Base-by-base conservation (phyloP, 2,329 filamentous ascomycete genomes). In the Aciculosporium take region DNA sequence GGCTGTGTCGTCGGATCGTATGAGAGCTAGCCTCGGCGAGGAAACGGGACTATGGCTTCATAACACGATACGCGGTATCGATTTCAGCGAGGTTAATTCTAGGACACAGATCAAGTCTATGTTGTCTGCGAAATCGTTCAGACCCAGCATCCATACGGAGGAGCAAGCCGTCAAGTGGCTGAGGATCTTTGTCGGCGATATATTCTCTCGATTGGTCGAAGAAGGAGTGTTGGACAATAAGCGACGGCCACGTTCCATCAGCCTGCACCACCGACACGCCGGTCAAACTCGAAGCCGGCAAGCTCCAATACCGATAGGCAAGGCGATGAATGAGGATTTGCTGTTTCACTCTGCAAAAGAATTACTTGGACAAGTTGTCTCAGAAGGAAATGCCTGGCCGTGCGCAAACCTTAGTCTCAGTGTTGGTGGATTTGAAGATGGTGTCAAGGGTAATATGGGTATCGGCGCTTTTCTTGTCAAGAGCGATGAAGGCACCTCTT, bases 41-140 rank as follows among this genome's bases (percentile, higher is more conserved):
- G 86, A 94, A 34, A 91, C 83, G 0, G 89, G 85, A 1, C 68
- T 71, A 3, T 95, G 88, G 87, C 68, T 96, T 9, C 81, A 94
- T 61, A 77, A 81, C 41, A 82, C 81, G 9, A 81, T 96, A 40
- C 77, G 91, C 9, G 91, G 91, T 1, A 76, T 88, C 46, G 91
- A 98, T 58, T 67, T 69, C 38, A 91, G 82, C 52, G 88, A 95
- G 59, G 86, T 98, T 49, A 95, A 86, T 54, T 75, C 86, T 23
- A 72, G 89, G 39, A 94, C 87, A 1, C 84, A 91, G 54, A 94
- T 95, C 65, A 95, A 96, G 59, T 91, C 84, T 13, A 96, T 98
- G 88, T 69, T 96, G 12, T 95, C 87, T 1, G 88, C 91, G 17
- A 98, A 98, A 57, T 93, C 87, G 0, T 98, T 98, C 54, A 73